Evolutionary conservation across 108 stramenopile species (phyloP).

Genomic region (Cyclotella choctawhatcheeana): DNA sequence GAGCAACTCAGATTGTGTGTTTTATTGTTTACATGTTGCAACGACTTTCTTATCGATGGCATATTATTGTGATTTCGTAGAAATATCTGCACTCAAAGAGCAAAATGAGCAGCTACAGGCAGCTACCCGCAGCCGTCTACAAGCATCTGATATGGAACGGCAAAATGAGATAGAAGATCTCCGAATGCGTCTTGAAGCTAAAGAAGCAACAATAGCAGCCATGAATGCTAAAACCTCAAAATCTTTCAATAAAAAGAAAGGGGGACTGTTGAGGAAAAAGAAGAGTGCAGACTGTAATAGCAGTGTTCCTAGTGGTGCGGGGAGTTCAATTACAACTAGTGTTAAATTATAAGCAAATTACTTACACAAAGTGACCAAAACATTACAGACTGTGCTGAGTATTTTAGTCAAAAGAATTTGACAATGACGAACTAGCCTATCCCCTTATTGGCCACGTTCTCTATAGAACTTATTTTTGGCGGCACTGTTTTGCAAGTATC

Average conservation of each 20-base stretch:
- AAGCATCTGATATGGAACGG: slow-evolving; percentile 33
- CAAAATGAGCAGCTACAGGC: slow-evolving; percentile 46
- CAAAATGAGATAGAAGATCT: slow-evolving; percentile 52
- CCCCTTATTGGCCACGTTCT: too few relatives aligned
- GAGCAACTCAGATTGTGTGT: too few relatives aligned
- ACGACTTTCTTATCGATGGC: too few relatives aligned
- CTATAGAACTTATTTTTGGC: too few relatives aligned
- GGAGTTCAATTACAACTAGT: not conserved
- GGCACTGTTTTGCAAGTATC: too few relatives aligned
- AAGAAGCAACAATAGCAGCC: slow-evolving; percentile 42
- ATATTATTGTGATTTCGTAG: not conserved
- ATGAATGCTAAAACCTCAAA: not conserved
- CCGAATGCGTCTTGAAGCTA: slow-evolving; percentile 44
- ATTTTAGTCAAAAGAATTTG: too few relatives aligned
- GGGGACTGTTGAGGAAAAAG: slow-evolving; percentile 1
- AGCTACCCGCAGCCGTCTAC: slow-evolving; percentile 44
- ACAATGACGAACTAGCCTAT: too few relatives aligned
- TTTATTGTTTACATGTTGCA: too few relatives aligned
- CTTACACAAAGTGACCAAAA: not conserved
- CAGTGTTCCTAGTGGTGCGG: slow-evolving; percentile 8
- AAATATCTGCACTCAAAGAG: slow-evolving; percentile 29
- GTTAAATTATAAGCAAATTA: not conserved
- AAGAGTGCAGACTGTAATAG: not conserved
- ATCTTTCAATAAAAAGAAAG: not conserved
- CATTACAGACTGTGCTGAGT: too few relatives aligned